These are phyloP conservation scores for Fusarium pseudograminearum DNA, from an alignment of 2,329 filamentous ascomycete genomes.

Conservation along the genomic window DNA sequence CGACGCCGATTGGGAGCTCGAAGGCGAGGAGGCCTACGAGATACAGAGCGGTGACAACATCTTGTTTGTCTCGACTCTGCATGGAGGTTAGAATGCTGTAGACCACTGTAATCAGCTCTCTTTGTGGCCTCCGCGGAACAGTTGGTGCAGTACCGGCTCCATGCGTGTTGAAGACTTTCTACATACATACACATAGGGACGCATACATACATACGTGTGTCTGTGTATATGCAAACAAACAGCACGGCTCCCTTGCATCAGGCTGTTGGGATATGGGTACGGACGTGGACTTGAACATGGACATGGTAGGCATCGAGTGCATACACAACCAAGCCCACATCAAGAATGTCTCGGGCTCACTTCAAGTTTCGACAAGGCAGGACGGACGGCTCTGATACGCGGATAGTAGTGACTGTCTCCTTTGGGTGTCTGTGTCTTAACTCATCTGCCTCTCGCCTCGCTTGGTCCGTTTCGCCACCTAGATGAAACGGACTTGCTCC, in stretches of 20 bases:
- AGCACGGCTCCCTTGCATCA: conserved; percentile 40
- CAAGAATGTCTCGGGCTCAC: conserved; percentile 34
- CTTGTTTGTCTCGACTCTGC: conserved; percentile 94
- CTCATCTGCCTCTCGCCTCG: conserved; percentile 23
- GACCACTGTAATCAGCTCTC: conserved; percentile 14
- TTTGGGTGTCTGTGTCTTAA: conserved; percentile 14
- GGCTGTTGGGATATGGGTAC: conserved; percentile 24
- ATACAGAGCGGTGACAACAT: conserved; percentile 86
- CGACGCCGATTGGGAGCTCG: conserved; percentile 97
- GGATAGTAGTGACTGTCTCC: conserved; percentile 20
- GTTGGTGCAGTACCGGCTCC: conserved; percentile 24
- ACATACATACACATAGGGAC: conserved; percentile 19
- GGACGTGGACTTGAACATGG: conserved; percentile 3
- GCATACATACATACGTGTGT: conserved; percentile 20
- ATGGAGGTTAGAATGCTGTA: conserved; percentile 76
- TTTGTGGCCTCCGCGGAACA: conserved; percentile 18
- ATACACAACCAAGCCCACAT: conserved; percentile 29
- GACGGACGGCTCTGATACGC: conserved; percentile 17
- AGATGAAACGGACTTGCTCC: conserved; percentile 39
- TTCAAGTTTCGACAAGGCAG: conserved; percentile 24
- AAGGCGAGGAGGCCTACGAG: conserved; percentile 92
- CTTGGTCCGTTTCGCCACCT: conserved; percentile 31
- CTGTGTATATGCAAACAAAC: conserved; percentile 7
- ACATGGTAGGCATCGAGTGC: conserved; percentile 28
- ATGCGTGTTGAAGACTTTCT: conserved; percentile 35